Percentiles rank a stretch among this genome's conserved stretches.
Evolutionary conservation across 1,139 yeast genomes (phyloP).

Genomic region (Geotrichum bryndzae): DNA sequence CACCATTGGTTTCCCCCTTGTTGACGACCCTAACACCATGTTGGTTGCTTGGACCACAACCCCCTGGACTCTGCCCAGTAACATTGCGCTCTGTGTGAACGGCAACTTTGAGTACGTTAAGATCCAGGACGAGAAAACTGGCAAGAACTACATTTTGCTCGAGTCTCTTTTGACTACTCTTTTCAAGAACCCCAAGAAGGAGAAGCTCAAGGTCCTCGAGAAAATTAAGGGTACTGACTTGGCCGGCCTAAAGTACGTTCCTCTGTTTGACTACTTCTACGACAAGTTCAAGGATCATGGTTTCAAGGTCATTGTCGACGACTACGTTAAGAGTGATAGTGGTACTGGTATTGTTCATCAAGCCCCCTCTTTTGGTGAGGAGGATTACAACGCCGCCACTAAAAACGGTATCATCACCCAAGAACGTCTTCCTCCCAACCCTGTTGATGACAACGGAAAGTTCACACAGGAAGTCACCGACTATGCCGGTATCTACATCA

Average conservation of each 20-base stretch:
- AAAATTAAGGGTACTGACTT: conserved; percentile 72
- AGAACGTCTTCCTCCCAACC: conserved; percentile 75
- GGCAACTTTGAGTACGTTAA: conserved; percentile 88
- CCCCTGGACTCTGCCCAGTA: conserved; percentile 98
- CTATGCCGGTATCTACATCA: conserved; percentile 79
- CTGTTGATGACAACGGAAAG: conserved; percentile 86
- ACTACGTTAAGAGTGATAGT: conserved; percentile 83
- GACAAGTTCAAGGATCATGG: conserved; percentile 67
- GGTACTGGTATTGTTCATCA: conserved; percentile 99
- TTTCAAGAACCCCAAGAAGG: conserved; percentile 91
- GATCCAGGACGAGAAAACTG: conserved; percentile 81
- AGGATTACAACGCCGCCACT: conserved; percentile 81
- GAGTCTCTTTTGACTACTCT: conserved; percentile 75
- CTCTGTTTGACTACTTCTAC: conserved; percentile 74
- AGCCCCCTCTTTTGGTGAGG: conserved; percentile 99
- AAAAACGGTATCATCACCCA: conserved; percentile 69
- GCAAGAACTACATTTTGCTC: conserved; percentile 70
- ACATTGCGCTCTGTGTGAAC: conserved; percentile 84
- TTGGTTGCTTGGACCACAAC: conserved; percentile 99
- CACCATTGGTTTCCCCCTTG: conserved; percentile 79
- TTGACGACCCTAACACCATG: conserved; percentile 71
- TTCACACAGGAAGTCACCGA: conserved; percentile 71
- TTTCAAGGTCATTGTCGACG: conserved; percentile 73
- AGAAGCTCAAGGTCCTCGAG: conserved; percentile 77
- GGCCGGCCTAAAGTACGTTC: conserved; percentile 72